Percentiles rank a stretch among this genome's conserved stretches.
phyloP scores from a whole-genome alignment of 116 monocot species.

The Cymodocea nodosa region DNA sequence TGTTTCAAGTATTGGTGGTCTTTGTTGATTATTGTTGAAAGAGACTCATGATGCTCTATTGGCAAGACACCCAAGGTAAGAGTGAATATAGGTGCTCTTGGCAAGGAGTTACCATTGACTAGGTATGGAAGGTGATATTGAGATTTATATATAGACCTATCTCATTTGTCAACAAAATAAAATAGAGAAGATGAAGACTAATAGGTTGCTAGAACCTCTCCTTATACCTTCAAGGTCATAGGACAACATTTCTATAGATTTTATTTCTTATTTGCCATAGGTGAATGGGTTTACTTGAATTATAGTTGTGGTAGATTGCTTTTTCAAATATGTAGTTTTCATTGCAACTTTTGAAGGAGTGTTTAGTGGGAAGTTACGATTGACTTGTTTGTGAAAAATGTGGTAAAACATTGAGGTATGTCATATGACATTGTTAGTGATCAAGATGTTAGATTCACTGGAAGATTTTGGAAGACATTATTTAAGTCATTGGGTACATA shows the following conservation, averaged over 20 bases:
- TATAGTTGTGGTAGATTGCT: background rate
- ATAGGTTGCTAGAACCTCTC: background rate
- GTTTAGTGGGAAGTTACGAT: too few relatives aligned
- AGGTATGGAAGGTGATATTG: background rate
- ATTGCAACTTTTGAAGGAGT: background rate
- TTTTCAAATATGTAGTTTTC: conserved; percentile 4
- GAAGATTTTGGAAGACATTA: background rate
- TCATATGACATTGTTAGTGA: conserved; percentile 9
- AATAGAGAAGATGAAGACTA: background rate
- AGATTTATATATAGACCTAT: background rate
- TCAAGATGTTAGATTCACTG: background rate
- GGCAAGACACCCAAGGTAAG: background rate
- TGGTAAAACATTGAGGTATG: conserved; percentile 8
- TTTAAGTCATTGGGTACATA: background rate
- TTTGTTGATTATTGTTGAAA: background rate
- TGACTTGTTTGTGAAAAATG: background rate
- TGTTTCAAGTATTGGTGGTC: background rate
- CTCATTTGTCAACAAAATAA: background rate
- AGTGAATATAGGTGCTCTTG: background rate
- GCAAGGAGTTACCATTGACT: background rate
- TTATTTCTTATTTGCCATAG: background rate
- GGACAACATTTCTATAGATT: conserved; percentile 1
- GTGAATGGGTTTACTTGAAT: background rate
- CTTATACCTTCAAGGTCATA: background rate
- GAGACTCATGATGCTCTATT: background rate